These are phyloP conservation scores for Apophysomyces trapeziformis DNA, from an alignment of 371 early-diverging fungal species.

Conservation along the genomic window DNA sequence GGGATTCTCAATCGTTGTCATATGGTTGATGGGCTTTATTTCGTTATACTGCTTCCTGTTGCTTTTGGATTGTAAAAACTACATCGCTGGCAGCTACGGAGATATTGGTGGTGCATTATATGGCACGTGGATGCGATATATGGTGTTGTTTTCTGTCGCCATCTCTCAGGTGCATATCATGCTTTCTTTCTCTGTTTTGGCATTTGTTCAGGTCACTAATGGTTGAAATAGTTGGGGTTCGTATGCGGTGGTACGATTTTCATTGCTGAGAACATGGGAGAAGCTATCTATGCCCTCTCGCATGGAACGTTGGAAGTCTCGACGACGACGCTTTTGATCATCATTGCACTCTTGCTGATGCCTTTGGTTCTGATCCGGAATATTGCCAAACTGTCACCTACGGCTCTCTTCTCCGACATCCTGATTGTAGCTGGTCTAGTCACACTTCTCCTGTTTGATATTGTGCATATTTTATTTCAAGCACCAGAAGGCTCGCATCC, in stretches of 20 bases:
- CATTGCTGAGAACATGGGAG: conserved; percentile 79
- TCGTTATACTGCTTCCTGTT: conserved; percentile 73
- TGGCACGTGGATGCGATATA: conserved; percentile 77
- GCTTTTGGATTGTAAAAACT: conserved; percentile 67
- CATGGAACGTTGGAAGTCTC: conserved; percentile 51
- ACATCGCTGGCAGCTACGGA: conserved; percentile 83
- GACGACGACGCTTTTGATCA: conserved; percentile 23
- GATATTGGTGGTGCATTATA: conserved; percentile 87
- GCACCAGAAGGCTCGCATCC: conserved; percentile 6
- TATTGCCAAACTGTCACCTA: conserved; percentile 82
- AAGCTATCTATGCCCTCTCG: conserved; percentile 68
- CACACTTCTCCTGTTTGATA: conserved; percentile 36
- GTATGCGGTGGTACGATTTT: conserved; percentile 88
- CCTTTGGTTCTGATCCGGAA: conserved; percentile 88
- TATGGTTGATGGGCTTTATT: conserved; percentile 67
- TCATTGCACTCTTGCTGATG: conserved; percentile 34
- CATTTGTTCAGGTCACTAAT: neutral
- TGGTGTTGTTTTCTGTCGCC: conserved; percentile 83
- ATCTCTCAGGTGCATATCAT: conserved; percentile 67
- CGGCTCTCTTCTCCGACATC: conserved; percentile 86
- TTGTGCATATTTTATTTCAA: conserved; percentile 35
- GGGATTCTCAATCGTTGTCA: conserved; percentile 64
- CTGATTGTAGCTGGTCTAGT: conserved; percentile 83
- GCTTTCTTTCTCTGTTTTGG: no score
- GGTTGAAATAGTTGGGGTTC: conserved; percentile 73